These are phyloP conservation scores for Ophioceras dolichostomum DNA, from an alignment of 2,329 filamentous ascomycete genomes.

Conservation along the genomic window DNA sequence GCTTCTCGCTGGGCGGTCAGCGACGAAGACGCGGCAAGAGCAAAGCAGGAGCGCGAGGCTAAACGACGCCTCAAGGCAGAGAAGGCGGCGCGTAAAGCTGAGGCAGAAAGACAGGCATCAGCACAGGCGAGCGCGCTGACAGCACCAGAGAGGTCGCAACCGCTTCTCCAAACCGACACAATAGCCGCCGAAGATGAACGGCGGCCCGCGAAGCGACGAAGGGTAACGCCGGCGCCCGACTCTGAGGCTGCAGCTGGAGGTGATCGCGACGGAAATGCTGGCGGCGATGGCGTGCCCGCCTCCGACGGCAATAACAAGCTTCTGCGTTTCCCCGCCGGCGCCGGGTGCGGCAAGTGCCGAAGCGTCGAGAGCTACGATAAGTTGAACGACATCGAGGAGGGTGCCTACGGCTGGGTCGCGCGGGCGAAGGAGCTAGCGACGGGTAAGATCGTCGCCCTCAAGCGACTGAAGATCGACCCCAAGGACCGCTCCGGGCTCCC, in stretches of 20 bases:
- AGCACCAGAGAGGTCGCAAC: slow-evolving; percentile 2
- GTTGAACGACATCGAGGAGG: slow-evolving; percentile 95
- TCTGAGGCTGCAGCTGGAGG: slow-evolving; percentile 16
- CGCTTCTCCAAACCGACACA: slow-evolving; percentile 7
- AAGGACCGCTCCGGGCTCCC: slow-evolving; percentile 67
- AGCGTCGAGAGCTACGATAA: slow-evolving; percentile 83
- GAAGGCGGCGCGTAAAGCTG: slow-evolving; percentile 51
- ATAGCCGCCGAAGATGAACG: slow-evolving; percentile 20
- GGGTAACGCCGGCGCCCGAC: slow-evolving; percentile 33
- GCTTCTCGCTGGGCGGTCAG: slow-evolving; percentile 79
- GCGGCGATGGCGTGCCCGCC: not conserved
- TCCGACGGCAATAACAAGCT: slow-evolving; percentile 34
- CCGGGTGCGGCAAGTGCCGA: slow-evolving; percentile 56
- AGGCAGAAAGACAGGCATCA: no score
- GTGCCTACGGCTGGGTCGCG: slow-evolving; percentile 90
- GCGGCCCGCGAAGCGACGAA: slow-evolving; percentile 50
- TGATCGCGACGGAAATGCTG: slow-evolving; percentile 12
- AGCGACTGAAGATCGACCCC: slow-evolving; percentile 82
- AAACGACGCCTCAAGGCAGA: slow-evolving; percentile 76
- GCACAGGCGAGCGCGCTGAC: slow-evolving; percentile 6
- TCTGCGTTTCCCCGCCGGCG: slow-evolving; percentile 58
- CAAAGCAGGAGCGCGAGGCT: slow-evolving; percentile 73
- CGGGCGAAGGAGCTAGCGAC: slow-evolving; percentile 64
- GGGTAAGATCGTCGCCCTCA: slow-evolving; percentile 76
- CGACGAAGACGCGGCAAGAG: slow-evolving; percentile 66